Evolutionary conservation across 306 rosid species (phyloP), one percentile per base, ranked within the genome.

Genomic region (Abrus precatorius): DNA sequence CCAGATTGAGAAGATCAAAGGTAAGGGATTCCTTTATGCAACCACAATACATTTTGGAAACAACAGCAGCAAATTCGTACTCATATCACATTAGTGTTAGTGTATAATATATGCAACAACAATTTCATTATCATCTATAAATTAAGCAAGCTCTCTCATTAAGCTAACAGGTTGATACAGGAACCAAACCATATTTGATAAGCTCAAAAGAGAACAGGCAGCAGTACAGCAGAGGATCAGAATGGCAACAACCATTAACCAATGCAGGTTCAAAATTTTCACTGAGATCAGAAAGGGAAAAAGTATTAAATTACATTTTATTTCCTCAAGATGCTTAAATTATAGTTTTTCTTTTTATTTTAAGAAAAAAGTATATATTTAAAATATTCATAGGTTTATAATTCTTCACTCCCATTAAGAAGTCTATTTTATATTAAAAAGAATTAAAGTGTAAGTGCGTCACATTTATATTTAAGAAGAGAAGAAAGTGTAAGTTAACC

Each of bases 101-200:
- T 6, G 3, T 13, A 62, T 29, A 59, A 30, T 36, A 13, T 48
- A 36, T 44, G 64, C 47, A 40, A 34, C 56, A 2, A 1, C 6
- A 9, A 28, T 34, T 70, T 59, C 40, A 36, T 50, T 63, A 63
- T 20, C 33, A 14, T 69, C 52, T 29, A 34, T 69, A 33, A 54
- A 49, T 43, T 38, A 43, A 47, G 45, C 40, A 75, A 68, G 45
- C 78, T 75, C 30, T 34, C 76, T 54, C 45, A 56, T 44, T 68
- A 71, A 62, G 47, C 72, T 30, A 53, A 50, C 88, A 85, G 88
- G 69, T 77, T 45, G 72, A 68, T 72, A 33, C 83, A 81, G 80
- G 45, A 55, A 20, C 38, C 61, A 38, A 28, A 14, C 76, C 69
- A 64, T 70, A 47, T 30, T 75, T 80, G 85, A 76, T 64, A 40